Evolutionary conservation across 108 stramenopile genomes (phyloP), one percentile per base, ranked within the genome.

Genomic region (Conticribra guillardii): DNA sequence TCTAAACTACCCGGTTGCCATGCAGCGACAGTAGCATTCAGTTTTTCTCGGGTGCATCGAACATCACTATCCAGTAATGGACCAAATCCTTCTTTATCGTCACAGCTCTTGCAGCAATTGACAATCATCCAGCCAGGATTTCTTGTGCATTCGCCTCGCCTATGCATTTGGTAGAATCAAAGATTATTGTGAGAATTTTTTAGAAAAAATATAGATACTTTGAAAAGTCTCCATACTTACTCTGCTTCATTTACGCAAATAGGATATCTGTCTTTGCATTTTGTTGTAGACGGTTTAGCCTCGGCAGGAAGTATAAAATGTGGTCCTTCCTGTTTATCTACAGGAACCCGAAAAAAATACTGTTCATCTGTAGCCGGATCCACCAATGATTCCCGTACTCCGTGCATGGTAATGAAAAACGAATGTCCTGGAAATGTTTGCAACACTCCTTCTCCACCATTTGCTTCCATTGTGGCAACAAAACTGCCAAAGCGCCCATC

Each of bases 51-150:
- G 15, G 45, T 60, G 69, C 79, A 80, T 34, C 79, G 28, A 2
- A 80, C 79, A 11, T 69, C 44, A 19, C 60, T 32, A 49, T 80
- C 74, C 18, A 80, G 26, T 14, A 75, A 41, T 37, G 53, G 30
- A 3, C 75, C 75, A 47, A 45, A 69, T 27, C 75, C 75, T 51
- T 76, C 75, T 59, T 64, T 67, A 9, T 73, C 66, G 4, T 80
- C 68, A 64, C 88, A 89, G 32, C 79, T 73, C 34, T 73, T 66
- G 44, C 82, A 82, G 53, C 88, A 89, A 56, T 86, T 70, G 14
- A 82, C 56, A 58, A 86, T 59, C 88, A 89, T 89, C 75, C 84
- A 89, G 27, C 78, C 82, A 4, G 85, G 85, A 73, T 85, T 85
- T 0, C 46, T 61, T 11, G 60, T 70, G 61, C 88, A 89, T 77